Evolutionary conservation across 805 yeast genomes (phyloP), one percentile per base, ranked within the genome.

Genomic region (Helenozyma rhizophorensis): DNA sequence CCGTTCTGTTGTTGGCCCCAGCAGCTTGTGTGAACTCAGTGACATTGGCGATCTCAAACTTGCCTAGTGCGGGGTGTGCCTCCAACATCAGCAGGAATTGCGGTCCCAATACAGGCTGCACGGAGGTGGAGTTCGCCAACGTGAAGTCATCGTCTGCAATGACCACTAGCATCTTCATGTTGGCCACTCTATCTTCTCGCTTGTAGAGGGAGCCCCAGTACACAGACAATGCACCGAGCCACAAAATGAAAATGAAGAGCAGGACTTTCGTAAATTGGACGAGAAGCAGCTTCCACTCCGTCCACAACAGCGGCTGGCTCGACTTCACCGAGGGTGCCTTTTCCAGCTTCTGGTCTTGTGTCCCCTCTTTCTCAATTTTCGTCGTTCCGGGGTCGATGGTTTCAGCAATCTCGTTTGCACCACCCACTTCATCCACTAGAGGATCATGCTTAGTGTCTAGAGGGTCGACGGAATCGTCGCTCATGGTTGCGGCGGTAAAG

Each of bases 201-300:
- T 43, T 42, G 43, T 53, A 62, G 34, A 54, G 37, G 11, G 69
- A 51, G 6, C 69, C 72, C 72, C 72, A 65, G 39, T 65, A 65
- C 19, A 65, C 50, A 9, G 68, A 56, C 28, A 65, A 55, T 5
- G 63, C 41, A 4, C 52, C 60, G 15, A 64, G 44, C 27, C 58
- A 55, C 25, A 49, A 26, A 30, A 34, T 27, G 36, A 53, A 45
- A 18, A 58, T 35, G 27, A 37, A 28, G 28, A 54, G 28, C 32
- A 48, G 52, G 12, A 49, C 53, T 14, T 28, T 29, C 25, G 36
- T 16, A 16, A 54, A 47, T 32, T 36, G 37, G 28, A 30, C 10
- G 1, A 41, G 42, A 4, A 39, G 27, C 15, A 28, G 27, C n/a
- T 31, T 28, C 40, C 47, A 40, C 26, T 43, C 47, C 5, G 33